Evolutionary conservation across 2,329 filamentous ascomycete species (phyloP), one percentile per base, ranked within the genome.

Genomic region (Penicillium sp.): DNA sequence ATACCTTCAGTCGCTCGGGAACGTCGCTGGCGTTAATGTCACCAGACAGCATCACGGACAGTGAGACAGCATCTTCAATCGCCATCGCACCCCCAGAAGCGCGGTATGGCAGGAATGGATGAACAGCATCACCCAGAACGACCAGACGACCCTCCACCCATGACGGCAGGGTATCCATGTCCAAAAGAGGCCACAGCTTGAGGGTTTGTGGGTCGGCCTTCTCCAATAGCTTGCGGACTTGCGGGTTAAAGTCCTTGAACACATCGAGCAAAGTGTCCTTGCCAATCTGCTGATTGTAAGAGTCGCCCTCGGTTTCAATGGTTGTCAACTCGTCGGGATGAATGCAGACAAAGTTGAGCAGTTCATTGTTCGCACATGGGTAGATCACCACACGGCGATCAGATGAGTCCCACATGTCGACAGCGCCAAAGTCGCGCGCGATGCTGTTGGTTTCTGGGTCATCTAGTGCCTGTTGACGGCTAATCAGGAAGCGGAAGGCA

Each of bases 91-190:
- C 86, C 2, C 85, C 86, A 65, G 87, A 84, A 0, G 81, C 85
- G 69, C 85, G 83, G 57, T 85, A 81, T 14, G 85, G 87, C 0
- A 85, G 73, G 63, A 89, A 88, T 0, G 87, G 85, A 66, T 90
- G 87, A 0, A 85, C 87, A 0, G 87, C 85, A 65, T 89, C 87
- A 0, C 87, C 87, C 0, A 89, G 69, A 0, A 89, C 68, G 1
- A 79, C 84, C 18, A 88, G 66, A 5, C 75, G 78, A 0, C 71
- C 81, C 2, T 81, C 78, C 0, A 77, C 73, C 81, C 85, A 89
- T 0, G 71, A 76, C 0, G 80, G 77, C 15, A 89, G 68, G 1
- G 77, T 71, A 4, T 82, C 79, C 82, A 88, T 87, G 59, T 89
- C 87, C 4, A 86, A 67, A 1, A 88, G 69, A 22, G 78, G 79